Base-by-base conservation (phyloP, 2,329 filamentous ascomycete genomes). In the Beauveria brongniartii region DNA sequence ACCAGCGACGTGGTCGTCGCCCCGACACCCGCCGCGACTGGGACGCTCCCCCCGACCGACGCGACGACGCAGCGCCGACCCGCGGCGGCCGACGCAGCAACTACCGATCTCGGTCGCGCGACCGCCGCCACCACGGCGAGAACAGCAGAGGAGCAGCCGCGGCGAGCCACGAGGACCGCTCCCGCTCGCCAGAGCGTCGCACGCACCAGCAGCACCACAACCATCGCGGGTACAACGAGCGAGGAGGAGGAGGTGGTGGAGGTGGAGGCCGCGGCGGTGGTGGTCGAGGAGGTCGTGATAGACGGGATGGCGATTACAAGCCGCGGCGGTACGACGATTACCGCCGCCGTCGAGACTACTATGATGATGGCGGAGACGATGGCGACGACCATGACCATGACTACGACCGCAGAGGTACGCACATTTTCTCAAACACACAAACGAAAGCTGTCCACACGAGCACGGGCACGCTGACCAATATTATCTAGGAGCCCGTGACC, bases 1-100 rank as follows among this genome's bases (percentile, higher is more conserved):
- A 75, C 63, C 63, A 69, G 18, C 69, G 73, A 54, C 69, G 73
- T 52, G 63, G 65, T 28, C 69, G 72, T 56, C 71, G 74, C 51
- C 70, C 71, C 26, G 84, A 54, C 20, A 37, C 48, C 40, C 57
- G 80, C 55, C 77, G 82, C 57, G 84, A 84, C 79, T 84, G 83
- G 82, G 85, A 88, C 64, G 79, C 81, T 40, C 74, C 82, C 47
- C 73, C 77, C 12, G 77, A 79, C 59, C 74, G 76, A 20, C 73
- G 72, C 58, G 71, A 71, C 58, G 71, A 73, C 30, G 64, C 44
- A 61, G 64, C 18, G 63, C 64, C 37, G 55, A 64, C 64, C 59
- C 64, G 66, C 56, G 67, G 71, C n/a, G 65, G 68, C 3, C 69
- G 71, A 53, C 66, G 68, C 46, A 69, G 72, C 55, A 66, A 69